phyloP scores from a whole-genome alignment of 495 filamentous ascomycete species.

The Aspergillus olivimuriae region DNA sequence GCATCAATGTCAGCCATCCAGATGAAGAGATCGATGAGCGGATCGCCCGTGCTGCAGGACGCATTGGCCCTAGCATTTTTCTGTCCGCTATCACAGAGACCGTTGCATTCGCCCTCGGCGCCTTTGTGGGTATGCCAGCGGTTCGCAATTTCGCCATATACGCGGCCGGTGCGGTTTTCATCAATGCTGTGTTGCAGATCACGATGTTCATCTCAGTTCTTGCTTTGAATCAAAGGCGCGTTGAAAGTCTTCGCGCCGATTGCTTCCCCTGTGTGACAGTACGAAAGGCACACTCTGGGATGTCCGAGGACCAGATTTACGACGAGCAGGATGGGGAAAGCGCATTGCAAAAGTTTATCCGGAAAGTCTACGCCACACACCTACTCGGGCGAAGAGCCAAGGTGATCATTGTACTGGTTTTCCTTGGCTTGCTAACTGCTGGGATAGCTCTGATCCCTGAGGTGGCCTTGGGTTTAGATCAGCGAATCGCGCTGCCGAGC shows the following conservation, averaged over 20 bases:
- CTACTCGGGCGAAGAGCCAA: conserved; percentile 76
- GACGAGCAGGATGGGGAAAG: conserved; percentile 67
- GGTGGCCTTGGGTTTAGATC: conserved; percentile 82
- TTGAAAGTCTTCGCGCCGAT: conserved; percentile 81
- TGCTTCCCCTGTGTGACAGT: conserved; percentile 86
- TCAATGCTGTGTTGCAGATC: conserved; percentile 90
- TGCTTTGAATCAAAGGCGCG: conserved; percentile 80
- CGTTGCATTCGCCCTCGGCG: conserved; percentile 84
- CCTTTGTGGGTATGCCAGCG: conserved; percentile 93
- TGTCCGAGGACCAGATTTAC: conserved; percentile 47
- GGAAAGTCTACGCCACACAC: conserved; percentile 77
- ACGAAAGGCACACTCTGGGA: conserved; percentile 51
- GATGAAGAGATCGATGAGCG: conserved; percentile 80
- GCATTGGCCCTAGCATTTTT: conserved; percentile 96
- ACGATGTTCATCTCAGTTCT: conserved; percentile 95
- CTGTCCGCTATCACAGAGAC: conserved; percentile 92
- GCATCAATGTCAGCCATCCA: conserved; percentile 82
- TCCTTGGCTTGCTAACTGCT: conserved; percentile 82
- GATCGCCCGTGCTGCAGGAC: conserved; percentile 75
- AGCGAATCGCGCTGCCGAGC: conserved; percentile 86
- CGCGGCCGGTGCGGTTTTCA: conserved; percentile 90
- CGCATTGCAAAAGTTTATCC: conserved; percentile 73
- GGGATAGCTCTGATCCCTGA: conserved; percentile 78
- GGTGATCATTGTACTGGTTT: conserved; percentile 63
- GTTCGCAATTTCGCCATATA: conserved; percentile 96